phyloP scores from a whole-genome alignment of 805 yeast genomes.

The Sugiyamaella lignohabitans region DNA sequence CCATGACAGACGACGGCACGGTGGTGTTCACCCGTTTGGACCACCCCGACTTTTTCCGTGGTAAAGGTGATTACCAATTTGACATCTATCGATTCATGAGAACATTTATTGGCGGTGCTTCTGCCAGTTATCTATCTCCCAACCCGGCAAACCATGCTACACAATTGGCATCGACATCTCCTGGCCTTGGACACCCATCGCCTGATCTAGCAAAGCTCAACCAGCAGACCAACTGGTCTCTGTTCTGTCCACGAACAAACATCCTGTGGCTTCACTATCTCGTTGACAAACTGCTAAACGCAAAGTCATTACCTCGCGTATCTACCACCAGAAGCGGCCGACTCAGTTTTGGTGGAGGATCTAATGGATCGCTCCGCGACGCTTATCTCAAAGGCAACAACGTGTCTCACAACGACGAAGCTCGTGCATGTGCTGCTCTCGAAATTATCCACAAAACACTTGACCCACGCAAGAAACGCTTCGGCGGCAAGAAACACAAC shows the following conservation, averaged over 20 bases:
- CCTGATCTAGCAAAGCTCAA: not conserved
- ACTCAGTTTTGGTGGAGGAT: slow-evolving; percentile 18
- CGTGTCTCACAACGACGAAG: slow-evolving; percentile 14
- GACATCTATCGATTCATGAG: slow-evolving; percentile 58
- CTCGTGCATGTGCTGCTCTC: slow-evolving; percentile 18
- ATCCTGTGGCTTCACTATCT: slow-evolving; percentile 60
- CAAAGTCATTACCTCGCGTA: slow-evolving; percentile 28
- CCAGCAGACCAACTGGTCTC: slow-evolving; percentile 39
- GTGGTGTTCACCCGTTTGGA: slow-evolving; percentile 50
- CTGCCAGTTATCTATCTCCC: slow-evolving; percentile 2
- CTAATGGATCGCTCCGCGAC: slow-evolving; percentile 18
- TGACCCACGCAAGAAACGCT: slow-evolving; percentile 25
- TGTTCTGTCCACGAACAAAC: slow-evolving; percentile 44
- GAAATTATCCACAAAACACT: slow-evolving; percentile 17
- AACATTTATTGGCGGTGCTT: slow-evolving; percentile 13
- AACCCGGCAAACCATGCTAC: not conserved
- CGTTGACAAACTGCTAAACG: slow-evolving; percentile 42
- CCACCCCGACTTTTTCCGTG: slow-evolving; percentile 55
- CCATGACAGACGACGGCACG: slow-evolving; percentile 26
- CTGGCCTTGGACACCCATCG: not conserved
- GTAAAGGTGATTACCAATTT: slow-evolving; percentile 55
- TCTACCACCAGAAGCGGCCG: slow-evolving; percentile 20
- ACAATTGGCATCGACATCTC: slow-evolving; percentile 4
- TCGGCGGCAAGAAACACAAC: slow-evolving; percentile 14
- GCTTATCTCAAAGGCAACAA: slow-evolving; percentile 13